Conservation (phyloP, 2,329 filamentous ascomycete genomes). For the Ascochyta lentis region DNA sequence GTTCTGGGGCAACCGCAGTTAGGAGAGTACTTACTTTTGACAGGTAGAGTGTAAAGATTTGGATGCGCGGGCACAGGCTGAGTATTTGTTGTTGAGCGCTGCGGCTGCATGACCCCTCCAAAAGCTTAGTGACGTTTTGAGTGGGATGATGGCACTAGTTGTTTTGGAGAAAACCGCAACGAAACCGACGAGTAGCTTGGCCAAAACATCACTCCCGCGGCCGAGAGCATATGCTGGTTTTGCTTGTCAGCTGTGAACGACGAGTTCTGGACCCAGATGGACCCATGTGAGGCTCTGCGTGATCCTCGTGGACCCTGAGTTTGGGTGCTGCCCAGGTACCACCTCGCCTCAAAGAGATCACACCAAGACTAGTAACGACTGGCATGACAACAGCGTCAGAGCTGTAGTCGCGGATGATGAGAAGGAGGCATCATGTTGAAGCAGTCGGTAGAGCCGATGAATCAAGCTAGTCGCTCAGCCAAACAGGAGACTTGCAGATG, state of each 20-base stretch:
- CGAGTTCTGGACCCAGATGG: conserved; percentile 4
- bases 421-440: too few relatives aligned
- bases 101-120: conserved; percentile 15
- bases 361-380: too few relatives aligned
- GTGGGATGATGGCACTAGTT: conserved; percentile 12
- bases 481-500: too few relatives aligned
- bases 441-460: too few relatives aligned
- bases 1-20: background rate
- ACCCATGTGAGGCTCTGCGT: conserved; percentile 12
- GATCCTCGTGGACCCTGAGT: background rate
- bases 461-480: too few relatives aligned
- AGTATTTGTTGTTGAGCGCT: conserved; percentile 23
- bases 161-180: conserved; percentile 9
- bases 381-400: too few relatives aligned
- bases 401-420: too few relatives aligned
- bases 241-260: conserved; percentile 8
- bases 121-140: conserved; percentile 17
- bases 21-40: conserved; percentile 5
- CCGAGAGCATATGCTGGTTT: conserved; percentile 12
- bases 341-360: background rate
- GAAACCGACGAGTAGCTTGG: conserved; percentile 19
- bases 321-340: background rate
- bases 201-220: conserved; percentile 21
- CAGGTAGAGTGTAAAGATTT: conserved; percentile 10
- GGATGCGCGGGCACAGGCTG: conserved; percentile 22